Conservation (phyloP, 495 filamentous ascomycete species). For the Penicillium paradoxum region DNA sequence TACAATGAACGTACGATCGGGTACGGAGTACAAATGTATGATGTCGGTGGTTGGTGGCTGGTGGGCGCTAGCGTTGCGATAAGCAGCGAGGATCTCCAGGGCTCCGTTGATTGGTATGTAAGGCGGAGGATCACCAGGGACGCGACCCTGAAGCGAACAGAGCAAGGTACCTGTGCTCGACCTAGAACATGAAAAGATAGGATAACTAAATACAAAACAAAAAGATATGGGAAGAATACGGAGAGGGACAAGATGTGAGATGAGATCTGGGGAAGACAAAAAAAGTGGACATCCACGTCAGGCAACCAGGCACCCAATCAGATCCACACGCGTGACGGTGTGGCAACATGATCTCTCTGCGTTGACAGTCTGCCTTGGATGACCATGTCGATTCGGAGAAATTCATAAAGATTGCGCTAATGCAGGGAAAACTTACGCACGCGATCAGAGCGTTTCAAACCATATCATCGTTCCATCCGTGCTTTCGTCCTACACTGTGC, state of each 20-base stretch:
- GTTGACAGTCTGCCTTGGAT: background rate
- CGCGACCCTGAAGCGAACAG: conserved; percentile 1
- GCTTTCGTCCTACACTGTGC: background rate
- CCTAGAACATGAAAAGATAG: background rate
- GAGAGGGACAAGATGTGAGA: conserved; percentile 5
- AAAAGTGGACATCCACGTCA: conserved; percentile 3
- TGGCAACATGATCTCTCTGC: conserved; percentile 6
- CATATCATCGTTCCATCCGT: background rate
- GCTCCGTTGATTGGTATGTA: conserved; percentile 15
- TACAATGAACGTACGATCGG: conserved; percentile 12
- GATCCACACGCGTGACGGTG: conserved; percentile 1
- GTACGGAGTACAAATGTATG: conserved; percentile 6
- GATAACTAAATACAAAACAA: conserved; percentile 1
- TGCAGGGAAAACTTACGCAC: background rate
- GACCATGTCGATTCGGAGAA: background rate
- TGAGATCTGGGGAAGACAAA: conserved; percentile 2
- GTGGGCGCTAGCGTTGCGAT: conserved; percentile 15
- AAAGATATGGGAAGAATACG: conserved; percentile 6
- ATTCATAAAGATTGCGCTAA: background rate
- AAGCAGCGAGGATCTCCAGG: conserved; percentile 15
- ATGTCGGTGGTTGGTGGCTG: conserved; percentile 22
- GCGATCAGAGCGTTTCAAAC: background rate
- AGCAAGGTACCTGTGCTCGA: background rate
- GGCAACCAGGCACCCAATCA: conserved; percentile 17
- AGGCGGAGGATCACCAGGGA: conserved; percentile 17